Evolutionary conservation across 257 asterid genomes (phyloP).

Genomic region (Scutellaria minor): DNA sequence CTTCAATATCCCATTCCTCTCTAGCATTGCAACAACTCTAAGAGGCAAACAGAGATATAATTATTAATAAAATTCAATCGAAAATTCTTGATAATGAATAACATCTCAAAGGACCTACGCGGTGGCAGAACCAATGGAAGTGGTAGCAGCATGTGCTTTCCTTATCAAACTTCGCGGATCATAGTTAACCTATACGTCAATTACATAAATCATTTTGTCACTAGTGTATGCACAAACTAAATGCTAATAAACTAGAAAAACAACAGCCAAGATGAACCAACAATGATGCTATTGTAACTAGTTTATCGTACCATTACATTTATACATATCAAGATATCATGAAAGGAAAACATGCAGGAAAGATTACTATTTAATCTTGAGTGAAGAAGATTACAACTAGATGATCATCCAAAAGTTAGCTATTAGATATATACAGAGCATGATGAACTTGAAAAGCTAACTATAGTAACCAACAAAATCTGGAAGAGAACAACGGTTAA

Average conservation of each 20-base stretch:
- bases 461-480: no score
- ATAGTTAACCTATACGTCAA: conserved; percentile 56
- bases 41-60: conserved; percentile 14
- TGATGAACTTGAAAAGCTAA: no score
- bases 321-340: no score
- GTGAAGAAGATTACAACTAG: no score
- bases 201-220: neutral
- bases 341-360: no score
- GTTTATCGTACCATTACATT: neutral
- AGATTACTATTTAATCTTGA: no score
- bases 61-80: no score
- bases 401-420: no score
- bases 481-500: no score
- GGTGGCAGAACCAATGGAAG: conserved; percentile 87
- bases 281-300: neutral
- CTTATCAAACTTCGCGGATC: conserved; percentile 75
- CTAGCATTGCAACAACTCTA: conserved; percentile 84
- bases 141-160: conserved; percentile 85
- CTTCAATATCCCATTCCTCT: conserved; percentile 71
- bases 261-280: neutral
- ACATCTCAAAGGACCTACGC: conserved; percentile 51
- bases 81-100: neutral
- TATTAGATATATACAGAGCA: no score
- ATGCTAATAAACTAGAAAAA: neutral
- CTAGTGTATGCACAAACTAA: neutral